Conservation (phyloP, 306 rosid species). For the Sechiopsis laciniata region DNA sequence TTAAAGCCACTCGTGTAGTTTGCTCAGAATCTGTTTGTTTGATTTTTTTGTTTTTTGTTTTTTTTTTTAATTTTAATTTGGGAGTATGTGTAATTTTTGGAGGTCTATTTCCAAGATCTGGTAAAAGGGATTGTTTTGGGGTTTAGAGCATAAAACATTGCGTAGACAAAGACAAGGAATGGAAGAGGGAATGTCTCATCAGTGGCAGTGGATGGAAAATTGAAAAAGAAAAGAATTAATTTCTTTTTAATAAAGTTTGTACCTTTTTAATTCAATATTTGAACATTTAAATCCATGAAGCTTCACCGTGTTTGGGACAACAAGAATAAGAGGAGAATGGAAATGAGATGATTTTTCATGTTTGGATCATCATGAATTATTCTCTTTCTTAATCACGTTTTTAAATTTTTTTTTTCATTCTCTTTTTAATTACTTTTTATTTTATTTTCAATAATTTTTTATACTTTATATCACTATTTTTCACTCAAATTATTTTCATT, state of each 20-base stretch:
- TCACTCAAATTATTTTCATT: no score
- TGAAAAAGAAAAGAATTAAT: neutral
- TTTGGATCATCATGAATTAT: no score
- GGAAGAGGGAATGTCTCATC: neutral
- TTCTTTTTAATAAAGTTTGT: neutral
- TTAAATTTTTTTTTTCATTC: no score
- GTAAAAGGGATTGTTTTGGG: neutral
- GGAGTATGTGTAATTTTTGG: neutral
- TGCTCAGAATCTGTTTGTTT: neutral
- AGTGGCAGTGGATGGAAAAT: neutral
- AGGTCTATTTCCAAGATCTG: neutral
- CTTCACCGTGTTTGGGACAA: no score
- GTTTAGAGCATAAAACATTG: neutral
- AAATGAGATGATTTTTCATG: no score
- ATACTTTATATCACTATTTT: no score
- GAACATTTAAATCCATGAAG: neutral
- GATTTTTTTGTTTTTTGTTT: neutral
- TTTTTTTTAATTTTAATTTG: neutral
- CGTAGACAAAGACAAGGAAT: conserved; percentile 2
- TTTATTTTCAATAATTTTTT: no score
- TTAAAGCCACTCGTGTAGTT: conserved; percentile 17
- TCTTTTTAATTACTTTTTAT: no score
- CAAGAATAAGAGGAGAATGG: no score
- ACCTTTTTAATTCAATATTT: neutral
- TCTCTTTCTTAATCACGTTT: no score